Evolutionary conservation across 352 stramenopile genomes (phyloP).

Genomic region (Phytopythium vexans): DNA sequence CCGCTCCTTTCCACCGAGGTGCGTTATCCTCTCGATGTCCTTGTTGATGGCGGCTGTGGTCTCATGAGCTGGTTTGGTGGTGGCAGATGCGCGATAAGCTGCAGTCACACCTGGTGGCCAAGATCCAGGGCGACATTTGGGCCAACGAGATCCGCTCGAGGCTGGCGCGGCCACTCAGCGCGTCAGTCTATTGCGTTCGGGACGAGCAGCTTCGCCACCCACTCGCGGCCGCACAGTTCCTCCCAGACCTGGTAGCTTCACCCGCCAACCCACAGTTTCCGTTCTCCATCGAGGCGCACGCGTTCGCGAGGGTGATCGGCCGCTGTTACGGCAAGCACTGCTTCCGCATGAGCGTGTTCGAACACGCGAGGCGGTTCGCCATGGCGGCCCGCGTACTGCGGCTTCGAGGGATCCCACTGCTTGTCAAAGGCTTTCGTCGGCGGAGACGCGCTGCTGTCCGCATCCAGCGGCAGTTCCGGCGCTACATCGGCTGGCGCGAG

Average conservation of each 20-base stretch:
- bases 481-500: slow-evolving; percentile 14
- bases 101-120: slow-evolving; percentile 28
- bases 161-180: slow-evolving; percentile 46
- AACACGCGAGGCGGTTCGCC: slow-evolving; percentile 15
- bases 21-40: not conserved
- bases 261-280: slow-evolving; percentile 15
- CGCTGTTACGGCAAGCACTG: slow-evolving; percentile 18
- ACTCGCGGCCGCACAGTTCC: slow-evolving; percentile 24
- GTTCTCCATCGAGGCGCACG: slow-evolving; percentile 38
- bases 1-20: slow-evolving; percentile 25
- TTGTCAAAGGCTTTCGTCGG: slow-evolving; percentile 21
- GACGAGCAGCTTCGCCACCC: slow-evolving; percentile 36
- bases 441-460: slow-evolving; percentile 18
- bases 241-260: not conserved
- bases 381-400: slow-evolving; percentile 30
- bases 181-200: slow-evolving; percentile 38
- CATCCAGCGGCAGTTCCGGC: slow-evolving; percentile 29
- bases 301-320: slow-evolving; percentile 14
- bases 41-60: not conserved
- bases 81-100: slow-evolving; percentile 38
- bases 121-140: slow-evolving; percentile 49
- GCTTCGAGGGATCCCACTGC: slow-evolving; percentile 18
- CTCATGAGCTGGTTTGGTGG: not conserved
- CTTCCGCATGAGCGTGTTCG: slow-evolving; percentile 25
- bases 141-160: slow-evolving; percentile 49